Evolutionary conservation across 2,329 filamentous ascomycete genomes (phyloP).

Genomic region (Amylocarpus encephaloides): DNA sequence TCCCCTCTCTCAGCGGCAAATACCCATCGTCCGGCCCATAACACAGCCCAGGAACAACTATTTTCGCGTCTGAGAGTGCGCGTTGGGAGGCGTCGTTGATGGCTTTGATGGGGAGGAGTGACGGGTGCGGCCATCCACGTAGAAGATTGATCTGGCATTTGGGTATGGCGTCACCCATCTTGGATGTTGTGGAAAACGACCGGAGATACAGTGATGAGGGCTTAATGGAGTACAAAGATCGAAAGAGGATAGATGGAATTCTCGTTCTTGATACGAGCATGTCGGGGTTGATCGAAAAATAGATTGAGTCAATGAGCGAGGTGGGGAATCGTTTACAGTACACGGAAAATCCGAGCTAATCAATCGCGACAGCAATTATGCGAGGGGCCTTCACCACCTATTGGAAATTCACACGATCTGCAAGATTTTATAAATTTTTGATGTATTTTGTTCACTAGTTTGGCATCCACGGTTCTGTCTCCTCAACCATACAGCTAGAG

Average conservation of each 20-base stretch:
- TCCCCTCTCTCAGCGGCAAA: constrained; percentile 56
- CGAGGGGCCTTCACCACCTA: not conserved
- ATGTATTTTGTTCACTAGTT: constrained; percentile 22
- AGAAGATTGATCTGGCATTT: constrained; percentile 52
- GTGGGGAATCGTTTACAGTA: no score
- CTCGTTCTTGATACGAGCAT: no score
- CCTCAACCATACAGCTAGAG: constrained; percentile 10
- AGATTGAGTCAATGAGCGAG: no score
- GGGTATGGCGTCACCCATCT: constrained; percentile 3
- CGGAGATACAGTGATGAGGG: not conserved
- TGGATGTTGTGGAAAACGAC: not conserved
- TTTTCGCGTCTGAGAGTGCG: constrained; percentile 52
- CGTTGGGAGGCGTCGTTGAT: constrained; percentile 40
- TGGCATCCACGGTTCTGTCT: constrained; percentile 7
- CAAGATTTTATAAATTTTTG: constrained; percentile 7
- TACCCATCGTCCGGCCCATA: constrained; percentile 78
- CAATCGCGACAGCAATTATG: no score
- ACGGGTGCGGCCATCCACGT: constrained; percentile 58
- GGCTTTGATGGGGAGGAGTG: constrained; percentile 32
- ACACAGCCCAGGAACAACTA: constrained; percentile 59
- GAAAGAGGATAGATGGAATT: not conserved
- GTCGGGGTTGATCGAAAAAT: no score
- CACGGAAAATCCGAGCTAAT: no score
- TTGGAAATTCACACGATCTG: not conserved
- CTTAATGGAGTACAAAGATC: not conserved